Evolutionary conservation across 345 rosid genomes (phyloP).

Genomic region (Hibiscus trionum): DNA sequence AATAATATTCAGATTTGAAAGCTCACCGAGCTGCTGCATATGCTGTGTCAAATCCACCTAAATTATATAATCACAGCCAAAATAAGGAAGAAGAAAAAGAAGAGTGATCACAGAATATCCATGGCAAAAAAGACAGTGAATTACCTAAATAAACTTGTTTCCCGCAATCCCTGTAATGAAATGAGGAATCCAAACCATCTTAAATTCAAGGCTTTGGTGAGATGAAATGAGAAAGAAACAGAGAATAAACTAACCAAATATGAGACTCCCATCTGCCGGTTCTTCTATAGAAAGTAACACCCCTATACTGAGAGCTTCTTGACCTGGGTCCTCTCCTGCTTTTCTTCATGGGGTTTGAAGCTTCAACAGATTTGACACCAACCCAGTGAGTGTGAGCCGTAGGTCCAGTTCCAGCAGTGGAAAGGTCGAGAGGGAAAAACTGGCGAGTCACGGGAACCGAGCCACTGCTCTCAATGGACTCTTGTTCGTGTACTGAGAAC

Average conservation of each 20-base stretch:
- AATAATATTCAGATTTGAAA: not conserved
- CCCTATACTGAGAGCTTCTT: constrained; percentile 92
- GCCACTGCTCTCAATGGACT: constrained; percentile 28
- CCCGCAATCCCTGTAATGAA: constrained; percentile 87
- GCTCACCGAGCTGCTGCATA: constrained; percentile 94
- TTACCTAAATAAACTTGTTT: constrained; percentile 74
- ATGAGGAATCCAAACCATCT: not conserved
- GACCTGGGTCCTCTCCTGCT: constrained; percentile 97
- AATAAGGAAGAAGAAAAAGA: too few species aligned
- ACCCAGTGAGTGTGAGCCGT: constrained; percentile 48
- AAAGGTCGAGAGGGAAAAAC: constrained; percentile 62
- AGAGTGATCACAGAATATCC: too few species aligned
- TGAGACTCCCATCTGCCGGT: constrained; percentile 99
- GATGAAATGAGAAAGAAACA: not conserved
- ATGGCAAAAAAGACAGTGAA: too few species aligned
- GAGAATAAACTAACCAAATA: constrained; percentile 51
- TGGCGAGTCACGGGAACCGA: constrained; percentile 61
- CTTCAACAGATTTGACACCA: constrained; percentile 44
- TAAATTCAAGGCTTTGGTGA: constrained; percentile 7
- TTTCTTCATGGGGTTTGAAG: constrained; percentile 62
- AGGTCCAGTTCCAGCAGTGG: constrained; percentile 15
- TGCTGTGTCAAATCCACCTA: constrained; percentile 99
- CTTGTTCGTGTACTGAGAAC: constrained; percentile 28
- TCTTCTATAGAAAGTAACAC: constrained; percentile 92
- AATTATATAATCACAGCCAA: too few species aligned